Percentiles rank a stretch among this genome's conserved stretches.
Conservation (phyloP, 768 basidiomycete genomes). For the Auricularia auricula-judae region DNA sequence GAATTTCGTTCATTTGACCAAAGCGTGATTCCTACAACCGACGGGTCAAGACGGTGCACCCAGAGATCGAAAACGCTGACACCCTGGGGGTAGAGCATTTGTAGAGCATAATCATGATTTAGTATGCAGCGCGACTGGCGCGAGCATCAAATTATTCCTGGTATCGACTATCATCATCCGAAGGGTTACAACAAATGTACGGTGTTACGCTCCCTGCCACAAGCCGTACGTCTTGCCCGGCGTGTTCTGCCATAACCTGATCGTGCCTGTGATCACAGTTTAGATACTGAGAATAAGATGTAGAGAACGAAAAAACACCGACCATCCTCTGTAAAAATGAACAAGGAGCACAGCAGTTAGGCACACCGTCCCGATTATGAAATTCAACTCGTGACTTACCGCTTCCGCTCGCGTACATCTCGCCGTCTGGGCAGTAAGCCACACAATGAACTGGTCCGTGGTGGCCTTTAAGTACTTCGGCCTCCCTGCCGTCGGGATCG, state of each 20-base stretch:
- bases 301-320: conserved; percentile 14
- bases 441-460: conserved; percentile 96
- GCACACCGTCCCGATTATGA: background rate
- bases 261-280: conserved; percentile 41
- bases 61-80: too few relatives aligned
- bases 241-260: conserved; percentile 95
- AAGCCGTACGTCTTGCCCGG: conserved; percentile 88
- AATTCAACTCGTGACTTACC: conserved; percentile 41
- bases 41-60: too few relatives aligned
- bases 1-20: too few relatives aligned
- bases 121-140: background rate
- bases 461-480: conserved; percentile 88
- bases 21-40: too few relatives aligned
- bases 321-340: conserved; percentile 56
- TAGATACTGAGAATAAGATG: background rate
- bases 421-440: conserved; percentile 90
- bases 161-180: background rate
- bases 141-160: background rate
- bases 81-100: too few relatives aligned
- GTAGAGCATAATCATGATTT: too few relatives aligned
- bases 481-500: conserved; percentile 80
- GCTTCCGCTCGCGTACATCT: conserved; percentile 94
- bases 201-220: conserved; percentile 49
- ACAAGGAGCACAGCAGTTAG: background rate
- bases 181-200: background rate